Base-by-base conservation (phyloP, 495 filamentous ascomycete genomes). In the Talaromyces ruber region DNA sequence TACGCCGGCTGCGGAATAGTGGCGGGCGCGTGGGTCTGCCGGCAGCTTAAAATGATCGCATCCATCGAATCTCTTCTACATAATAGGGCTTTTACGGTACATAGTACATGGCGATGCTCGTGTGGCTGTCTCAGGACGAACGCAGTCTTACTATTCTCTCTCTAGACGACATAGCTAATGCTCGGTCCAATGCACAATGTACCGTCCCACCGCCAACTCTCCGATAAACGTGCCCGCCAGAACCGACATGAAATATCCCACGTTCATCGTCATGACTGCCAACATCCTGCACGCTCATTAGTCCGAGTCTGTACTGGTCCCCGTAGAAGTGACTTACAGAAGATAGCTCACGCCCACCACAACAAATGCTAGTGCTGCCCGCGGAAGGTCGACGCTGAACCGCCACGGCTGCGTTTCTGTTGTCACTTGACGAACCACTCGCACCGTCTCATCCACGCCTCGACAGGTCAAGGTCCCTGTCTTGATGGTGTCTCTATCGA, bases 241-340 rank as follows among this genome's bases (percentile, higher is more conserved):
- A 1, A 96, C 83, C 1, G 93, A 92, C 26, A 93, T 74, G 75
- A 97, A 97, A 68, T 96, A 98, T n/a, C 93, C 93, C 51, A 97
- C 83, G 67, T 98, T 98, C 84, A 93, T 83, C 3, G 92, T 94
- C 93, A 98, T 98, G 66, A 96, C 90, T n/a, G 90, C 93, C 75
- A 98, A 78, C 93, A 98, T 98, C 57, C 93, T 98, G 68, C 18
- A 39, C 9, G 58, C 9, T 28, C 28, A 62, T 47, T 6, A 64
- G 61, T 45, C 62, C 26, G 22, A 54, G 22, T 28, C 22, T 54
- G 21, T 28, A 3, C 25, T 11, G 29, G 39, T 34, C 4, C 18
- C 16, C 25, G n/a, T 6, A 59, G 8, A n/a, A 25, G 9, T 57
- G 34, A 64, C 92, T 81, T 81, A 97, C 93, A 97, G 83, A 43